Evolutionary conservation across 805 yeast species (phyloP).

Genomic region (Jamesozyma spencerorum): DNA sequence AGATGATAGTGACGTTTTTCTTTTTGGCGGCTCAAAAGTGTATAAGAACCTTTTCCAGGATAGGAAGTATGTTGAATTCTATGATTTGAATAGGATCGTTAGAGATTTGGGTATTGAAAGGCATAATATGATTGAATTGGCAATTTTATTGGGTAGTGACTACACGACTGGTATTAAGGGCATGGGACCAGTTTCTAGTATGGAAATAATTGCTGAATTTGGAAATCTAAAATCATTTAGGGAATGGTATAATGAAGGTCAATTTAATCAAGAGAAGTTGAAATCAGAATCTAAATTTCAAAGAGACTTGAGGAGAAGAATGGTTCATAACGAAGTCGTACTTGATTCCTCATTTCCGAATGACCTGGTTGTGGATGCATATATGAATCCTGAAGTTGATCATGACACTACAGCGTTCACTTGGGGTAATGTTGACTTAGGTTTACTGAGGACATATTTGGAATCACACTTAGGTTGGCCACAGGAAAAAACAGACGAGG

Average conservation of each 20-base stretch:
- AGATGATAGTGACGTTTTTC: slow-evolving; percentile 93
- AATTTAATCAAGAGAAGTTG: slow-evolving; percentile 34
- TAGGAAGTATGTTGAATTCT: slow-evolving; percentile 83
- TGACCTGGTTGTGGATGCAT: slow-evolving; percentile 59
- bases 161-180: slow-evolving; percentile 91
- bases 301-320: slow-evolving; percentile 47
- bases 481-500: slow-evolving; percentile 65
- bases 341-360: slow-evolving; percentile 66
- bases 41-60: slow-evolving; percentile 94
- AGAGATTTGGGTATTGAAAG: slow-evolving; percentile 57
- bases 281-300: slow-evolving; percentile 39
- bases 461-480: slow-evolving; percentile 73
- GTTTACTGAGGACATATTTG: slow-evolving; percentile 61
- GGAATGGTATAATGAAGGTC: slow-evolving; percentile 36
- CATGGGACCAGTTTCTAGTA: slow-evolving; percentile 86
- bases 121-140: slow-evolving; percentile 63
- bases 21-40: slow-evolving; percentile 79
- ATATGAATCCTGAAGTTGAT: slow-evolving; percentile 75
- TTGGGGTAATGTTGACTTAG: slow-evolving; percentile 89
- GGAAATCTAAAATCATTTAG: slow-evolving; percentile 34
- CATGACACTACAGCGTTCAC: slow-evolving; percentile 63
- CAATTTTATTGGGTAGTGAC: slow-evolving; percentile 83
- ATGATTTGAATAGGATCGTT: slow-evolving; percentile 49
- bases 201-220: slow-evolving; percentile 86
- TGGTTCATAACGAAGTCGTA: slow-evolving; percentile 45